phyloP scores from a whole-genome alignment of 2,329 filamentous ascomycete genomes.

The Metarhizium anisopliae region DNA sequence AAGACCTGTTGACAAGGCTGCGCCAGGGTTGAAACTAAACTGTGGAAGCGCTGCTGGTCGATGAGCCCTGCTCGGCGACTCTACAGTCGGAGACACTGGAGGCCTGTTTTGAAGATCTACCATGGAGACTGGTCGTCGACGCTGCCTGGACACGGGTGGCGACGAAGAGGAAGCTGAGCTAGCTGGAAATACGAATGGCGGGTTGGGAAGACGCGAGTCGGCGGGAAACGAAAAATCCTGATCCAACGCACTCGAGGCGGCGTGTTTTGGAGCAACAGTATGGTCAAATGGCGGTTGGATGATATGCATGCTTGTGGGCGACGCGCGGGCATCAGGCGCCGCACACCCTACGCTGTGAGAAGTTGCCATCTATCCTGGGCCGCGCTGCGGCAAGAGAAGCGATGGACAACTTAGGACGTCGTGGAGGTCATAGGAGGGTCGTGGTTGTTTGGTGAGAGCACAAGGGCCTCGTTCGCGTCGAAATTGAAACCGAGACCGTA shows the following conservation, averaged over 20 bases:
- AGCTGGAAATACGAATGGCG: conserved; percentile 55
- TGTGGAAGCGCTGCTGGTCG: conserved; percentile 37
- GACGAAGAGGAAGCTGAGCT: conserved; percentile 34
- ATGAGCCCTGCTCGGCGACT: conserved; percentile 15
- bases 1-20: conserved; percentile 22
- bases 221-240: not conserved
- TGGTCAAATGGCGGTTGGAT: conserved; percentile 13
- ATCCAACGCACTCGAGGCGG: not conserved
- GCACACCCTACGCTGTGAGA: conserved; percentile 28
- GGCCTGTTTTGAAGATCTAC: conserved; percentile 34
- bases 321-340: conserved; percentile 14
- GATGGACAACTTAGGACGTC: conserved; percentile 29
- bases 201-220: conserved; percentile 44
- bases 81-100: conserved; percentile 19
- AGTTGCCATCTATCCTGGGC: conserved; percentile 35
- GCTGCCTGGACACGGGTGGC: conserved; percentile 37
- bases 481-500: not conserved
- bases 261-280: not conserved
- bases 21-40: conserved; percentile 49
- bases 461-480: not conserved
- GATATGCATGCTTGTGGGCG: not conserved
- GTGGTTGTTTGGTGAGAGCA: not conserved
- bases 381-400: conserved; percentile 39
- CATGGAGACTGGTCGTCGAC: conserved; percentile 44
- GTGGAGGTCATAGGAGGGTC: conserved; percentile 30